These are phyloP conservation scores for Hemisphaericaspora subhashii DNA, from an alignment of 1,139 yeast species.

Conservation along the genomic window DNA sequence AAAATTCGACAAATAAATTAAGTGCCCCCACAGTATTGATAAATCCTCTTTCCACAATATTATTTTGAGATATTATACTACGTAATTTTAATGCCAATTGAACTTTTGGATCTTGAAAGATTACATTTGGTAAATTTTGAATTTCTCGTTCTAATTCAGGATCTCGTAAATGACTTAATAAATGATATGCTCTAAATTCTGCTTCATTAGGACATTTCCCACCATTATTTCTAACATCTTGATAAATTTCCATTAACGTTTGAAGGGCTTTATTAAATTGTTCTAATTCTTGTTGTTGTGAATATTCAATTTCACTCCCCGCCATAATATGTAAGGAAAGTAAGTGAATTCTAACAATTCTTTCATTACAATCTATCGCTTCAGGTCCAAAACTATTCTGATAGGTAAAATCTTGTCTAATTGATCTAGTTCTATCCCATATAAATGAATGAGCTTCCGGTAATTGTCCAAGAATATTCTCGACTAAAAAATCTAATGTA, in stretches of 20 bases:
- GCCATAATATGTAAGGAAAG: slow-evolving; percentile 86
- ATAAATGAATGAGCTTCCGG: slow-evolving; percentile 89
- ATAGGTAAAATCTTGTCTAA: slow-evolving; percentile 94
- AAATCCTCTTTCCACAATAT: slow-evolving; percentile 57
- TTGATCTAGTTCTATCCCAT: slow-evolving; percentile 99
- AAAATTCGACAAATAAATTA: slow-evolving; percentile 65
- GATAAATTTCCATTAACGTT: slow-evolving; percentile 84
- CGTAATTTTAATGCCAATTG: slow-evolving; percentile 74
- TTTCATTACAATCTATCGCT: slow-evolving; percentile 89
- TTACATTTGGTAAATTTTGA: slow-evolving; percentile 62
- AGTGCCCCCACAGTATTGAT: slow-evolving; percentile 59
- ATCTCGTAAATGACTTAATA: slow-evolving; percentile 78
- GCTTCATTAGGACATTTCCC: slow-evolving; percentile 81
- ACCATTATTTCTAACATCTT: slow-evolving; percentile 72
- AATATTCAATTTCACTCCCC: slow-evolving; percentile 70
- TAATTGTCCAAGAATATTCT: slow-evolving; percentile 58
- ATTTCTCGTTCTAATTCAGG: slow-evolving; percentile 80
- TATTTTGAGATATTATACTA: slow-evolving; percentile 63
- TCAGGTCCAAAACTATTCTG: slow-evolving; percentile 94
- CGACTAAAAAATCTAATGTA: slow-evolving; percentile 71
- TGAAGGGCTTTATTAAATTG: slow-evolving; percentile 91
- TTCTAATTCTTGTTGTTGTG: slow-evolving; percentile 93
- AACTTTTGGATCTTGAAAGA: slow-evolving; percentile 57
- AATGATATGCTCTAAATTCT: slow-evolving; percentile 87
- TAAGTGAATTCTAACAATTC: slow-evolving; percentile 86